These are phyloP conservation scores for Solanum bulbocastanum DNA, from an alignment of 257 asterid species.

Conservation along the genomic window DNA sequence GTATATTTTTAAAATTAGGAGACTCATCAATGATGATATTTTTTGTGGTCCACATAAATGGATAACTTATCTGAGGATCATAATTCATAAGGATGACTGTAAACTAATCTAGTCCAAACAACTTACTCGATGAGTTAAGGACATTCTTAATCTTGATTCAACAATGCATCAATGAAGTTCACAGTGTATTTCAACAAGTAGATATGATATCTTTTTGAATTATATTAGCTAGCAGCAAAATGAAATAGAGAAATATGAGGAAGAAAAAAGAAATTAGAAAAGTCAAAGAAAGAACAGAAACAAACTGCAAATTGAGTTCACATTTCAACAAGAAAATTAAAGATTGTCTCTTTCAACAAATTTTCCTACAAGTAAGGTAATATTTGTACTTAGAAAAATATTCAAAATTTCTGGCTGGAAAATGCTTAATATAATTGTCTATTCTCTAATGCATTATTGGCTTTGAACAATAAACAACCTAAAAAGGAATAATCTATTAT, in stretches of 20 bases:
- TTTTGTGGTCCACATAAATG: neutral
- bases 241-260: neutral
- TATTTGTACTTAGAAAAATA: neutral
- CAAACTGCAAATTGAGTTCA: neutral
- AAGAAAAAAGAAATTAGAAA: neutral
- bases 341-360: neutral
- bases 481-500: neutral
- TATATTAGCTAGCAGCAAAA: neutral
- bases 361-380: neutral
- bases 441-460: neutral
- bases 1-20: neutral
- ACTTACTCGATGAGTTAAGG: neutral
- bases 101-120: constrained; percentile 1
- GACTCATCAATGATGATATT: neutral
- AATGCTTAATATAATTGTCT: neutral
- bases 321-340: neutral
- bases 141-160: neutral
- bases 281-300: neutral
- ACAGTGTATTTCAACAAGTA: neutral
- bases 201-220: neutral
- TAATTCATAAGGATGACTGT: neutral
- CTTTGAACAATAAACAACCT: neutral
- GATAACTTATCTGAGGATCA: neutral
- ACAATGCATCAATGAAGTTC: neutral
- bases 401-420: neutral